Evolutionary conservation across 139 green algal genomes (phyloP), one percentile per base, ranked within the genome.

Genomic region (Chlorella sp.): DNA sequence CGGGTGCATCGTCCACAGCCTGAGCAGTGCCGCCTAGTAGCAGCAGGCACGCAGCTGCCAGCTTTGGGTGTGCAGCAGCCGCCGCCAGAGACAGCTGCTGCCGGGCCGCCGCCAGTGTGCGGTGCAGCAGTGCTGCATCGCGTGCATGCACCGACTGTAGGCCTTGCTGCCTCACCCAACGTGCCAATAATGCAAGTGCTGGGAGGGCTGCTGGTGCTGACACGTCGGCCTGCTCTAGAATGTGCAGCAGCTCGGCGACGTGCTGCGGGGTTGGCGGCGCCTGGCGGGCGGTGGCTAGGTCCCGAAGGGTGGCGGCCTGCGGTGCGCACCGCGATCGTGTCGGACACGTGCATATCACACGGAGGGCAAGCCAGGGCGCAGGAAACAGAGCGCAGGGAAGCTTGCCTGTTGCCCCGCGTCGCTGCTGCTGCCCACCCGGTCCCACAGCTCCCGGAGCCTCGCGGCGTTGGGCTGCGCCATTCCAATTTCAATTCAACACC

Each of bases 161-260:
- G 32, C 34, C 28, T 40, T 86, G 87, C 87, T 88, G 80, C 68
- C 57, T 30, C 0, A 66, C 87, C 66, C 69, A 90, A 12, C 87
- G 79, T 12, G 87, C n/a, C 32, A 90, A 68, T 68, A 90, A 42
- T 21, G 73, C 34, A 32, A 90, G 66, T 3, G 66, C 79, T 19
- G 81, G 66, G 12, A 68, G 15, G 4, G 78, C 32, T 9, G 28
- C 5, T 11, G 3, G 18, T 15, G 64, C 4, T 28, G 32, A 32
- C 28, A 37, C 2, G 12, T 30, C 34, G 12, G 77, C 32, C 39
- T 60, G 61, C 28, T 61, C 34, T 3, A 68, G 15, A 19, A 36
- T 0, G 28, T 76, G 16, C 9, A 82, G 42, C 64, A 80, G 19
- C 9, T 32, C 0, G 1, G 39, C 57, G 3, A 37, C 80, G 39